Evolutionary conservation across 176 grass and related monocot species (phyloP).

Genomic region (Hyparrhenia diplandra): DNA sequence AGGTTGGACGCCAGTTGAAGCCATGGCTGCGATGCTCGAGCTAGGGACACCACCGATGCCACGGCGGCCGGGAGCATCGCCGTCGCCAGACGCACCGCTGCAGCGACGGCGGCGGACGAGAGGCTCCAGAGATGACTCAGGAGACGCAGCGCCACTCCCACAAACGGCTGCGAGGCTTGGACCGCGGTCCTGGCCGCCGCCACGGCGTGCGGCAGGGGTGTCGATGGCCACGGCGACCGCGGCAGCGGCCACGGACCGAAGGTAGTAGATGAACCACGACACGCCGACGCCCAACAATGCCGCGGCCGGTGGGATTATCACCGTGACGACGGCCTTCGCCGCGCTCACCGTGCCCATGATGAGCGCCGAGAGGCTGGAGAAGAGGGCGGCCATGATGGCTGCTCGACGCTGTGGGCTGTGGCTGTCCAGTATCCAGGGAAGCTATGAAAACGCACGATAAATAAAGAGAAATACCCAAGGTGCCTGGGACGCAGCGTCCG

Average conservation of each 20-base stretch:
- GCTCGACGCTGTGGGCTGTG: background rate
- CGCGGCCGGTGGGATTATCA: background rate
- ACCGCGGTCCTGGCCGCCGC: background rate
- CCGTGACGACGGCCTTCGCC: background rate
- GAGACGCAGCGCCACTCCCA: background rate
- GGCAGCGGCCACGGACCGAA: background rate
- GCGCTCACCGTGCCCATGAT: background rate
- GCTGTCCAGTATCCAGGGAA: too few relatives aligned
- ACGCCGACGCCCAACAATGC: background rate
- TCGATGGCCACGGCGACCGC: background rate
- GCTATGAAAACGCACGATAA: background rate
- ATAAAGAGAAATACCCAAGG: background rate
- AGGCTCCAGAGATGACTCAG: background rate
- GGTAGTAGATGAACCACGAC: background rate
- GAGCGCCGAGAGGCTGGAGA: background rate
- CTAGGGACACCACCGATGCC: background rate
- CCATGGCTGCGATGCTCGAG: background rate
- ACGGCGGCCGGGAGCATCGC: background rate
- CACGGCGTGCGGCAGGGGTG: background rate
- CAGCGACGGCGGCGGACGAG: background rate
- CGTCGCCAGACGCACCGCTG: background rate
- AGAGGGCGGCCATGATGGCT: background rate
- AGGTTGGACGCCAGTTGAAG: background rate
- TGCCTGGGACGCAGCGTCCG: background rate
- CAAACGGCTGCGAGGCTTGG: background rate